Base-by-base conservation (phyloP, 2,329 filamentous ascomycete genomes). In the Leptographium procerum region DNA sequence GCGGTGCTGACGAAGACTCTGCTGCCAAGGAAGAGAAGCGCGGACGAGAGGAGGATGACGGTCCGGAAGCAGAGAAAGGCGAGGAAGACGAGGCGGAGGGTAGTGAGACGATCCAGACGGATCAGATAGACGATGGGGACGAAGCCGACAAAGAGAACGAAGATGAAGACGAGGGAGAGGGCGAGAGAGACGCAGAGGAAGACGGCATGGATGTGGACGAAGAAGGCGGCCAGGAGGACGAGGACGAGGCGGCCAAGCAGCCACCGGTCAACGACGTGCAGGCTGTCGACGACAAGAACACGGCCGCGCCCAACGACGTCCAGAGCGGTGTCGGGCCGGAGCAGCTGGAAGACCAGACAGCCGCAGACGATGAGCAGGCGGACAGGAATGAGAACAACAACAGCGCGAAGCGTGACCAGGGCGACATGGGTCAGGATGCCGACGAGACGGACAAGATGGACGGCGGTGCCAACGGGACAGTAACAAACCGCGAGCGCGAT, bases 1-100 rank as follows among this genome's bases (percentile, higher is more conserved):
- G 90, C 19, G 40, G 40, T 0, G 91, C 95, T 45, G 89, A 95
- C 61, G 87, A 96, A n/a, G n/a, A n/a, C n/a, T n/a, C n/a, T 76
- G 85, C 94, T 56, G 80, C 96, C 76, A 85, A 94, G 58, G 80
- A 95, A 58, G 87, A 91, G 63, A 86, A 88, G 43, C 79, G 82
- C 31, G 75, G 81, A 31, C 76, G 80, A 22, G 80, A 81, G 22
- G 80, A 80, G 43, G 55, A n/a, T 7, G 66, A 69, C 31, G 61
- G 64, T 57, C 69, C 70, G 55, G 66, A 72, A 57, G 64, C 72
- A 11, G 71, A 75, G 34, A 68, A 70, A 28, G 69, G 69, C 26
- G 69, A 69, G 7, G 71, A 89, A 87, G 16, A 4, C 19, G 67
- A 69, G 3, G 70, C 72, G 6, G 69, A 72, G 19, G 62, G 70